Evolutionary conservation across 345 rosid species (phyloP), one percentile per base, ranked within the genome.

Genomic region (Populus pruinosa): DNA sequence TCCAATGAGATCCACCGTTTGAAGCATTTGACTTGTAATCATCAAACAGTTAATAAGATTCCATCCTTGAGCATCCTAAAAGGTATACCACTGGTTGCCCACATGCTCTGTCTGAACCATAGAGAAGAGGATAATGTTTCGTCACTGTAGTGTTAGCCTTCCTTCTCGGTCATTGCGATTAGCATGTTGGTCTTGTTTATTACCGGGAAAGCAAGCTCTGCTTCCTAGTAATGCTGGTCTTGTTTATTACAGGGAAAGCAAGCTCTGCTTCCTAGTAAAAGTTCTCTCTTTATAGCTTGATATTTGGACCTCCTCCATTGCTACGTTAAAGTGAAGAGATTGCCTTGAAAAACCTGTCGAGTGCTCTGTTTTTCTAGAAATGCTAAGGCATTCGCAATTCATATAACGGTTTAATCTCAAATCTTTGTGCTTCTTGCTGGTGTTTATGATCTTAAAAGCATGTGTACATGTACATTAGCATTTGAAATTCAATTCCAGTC

Each of bases 81-180:
- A 35, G 44, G 25, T 10, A 16, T 2, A 31, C 33, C 25, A 6
- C 35, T n/a, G 29, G 31, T 88, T 92, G 88, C 20, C 59, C 67
- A 50, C 77, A 67, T 67, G 49, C 17, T 20, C 36, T 66, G 65
- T 50, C 49, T 53, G 31, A 8, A 41, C 18, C 16, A 8, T 1
- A 43, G 18, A 0, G 61, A 43, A 29, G 56, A 17, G 39, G 17
- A n/a, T 69, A 49, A 6, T 25, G 11, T 23, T 38, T 17, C 17
- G 56, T 17, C n/a, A 50, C 56, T 50, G 9, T 6, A 44, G 4
- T 12, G 13, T 50, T 17, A 2, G 21, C 56, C n/a, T 6, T 2
- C 10, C 6, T 35, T 53, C 41, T 75, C 76, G 79, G 50, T 44
- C 38, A 66, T 21, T 21, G 79, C 2, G 61, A 72, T 41, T 17